phyloP scores from a whole-genome alignment of 768 basidiomycete species.

The Chlorophyllum brunneum region DNA sequence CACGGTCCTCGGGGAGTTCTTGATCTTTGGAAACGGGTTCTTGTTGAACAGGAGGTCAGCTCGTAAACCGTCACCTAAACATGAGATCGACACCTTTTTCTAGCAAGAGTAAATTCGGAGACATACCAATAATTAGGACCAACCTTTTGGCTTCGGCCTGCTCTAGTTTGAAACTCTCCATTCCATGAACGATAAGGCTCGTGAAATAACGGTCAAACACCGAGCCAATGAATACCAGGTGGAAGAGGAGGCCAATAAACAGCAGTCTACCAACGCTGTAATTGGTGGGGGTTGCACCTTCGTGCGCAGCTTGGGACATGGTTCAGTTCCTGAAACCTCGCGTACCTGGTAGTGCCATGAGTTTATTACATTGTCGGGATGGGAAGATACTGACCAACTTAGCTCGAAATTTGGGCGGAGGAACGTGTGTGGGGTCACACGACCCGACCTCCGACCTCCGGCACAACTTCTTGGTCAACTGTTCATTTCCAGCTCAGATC shows the following conservation, averaged over 20 bases:
- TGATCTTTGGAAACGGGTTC: constrained; percentile 54
- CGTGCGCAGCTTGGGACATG: too few relatives aligned
- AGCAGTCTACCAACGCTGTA: constrained; percentile 48
- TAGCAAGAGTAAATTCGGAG: constrained; percentile 16
- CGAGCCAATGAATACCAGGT: constrained; percentile 66
- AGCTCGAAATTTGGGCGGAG: too few relatives aligned
- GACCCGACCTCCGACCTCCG: too few relatives aligned
- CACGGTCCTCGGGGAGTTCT: constrained; percentile 51
- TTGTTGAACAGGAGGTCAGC: constrained; percentile 74
- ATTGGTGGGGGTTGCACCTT: too few relatives aligned
- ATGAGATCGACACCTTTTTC: too few relatives aligned
- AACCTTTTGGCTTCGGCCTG: constrained; percentile 61
- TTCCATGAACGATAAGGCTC: constrained; percentile 76
- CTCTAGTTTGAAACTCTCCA: constrained; percentile 49
- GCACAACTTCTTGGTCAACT: too few relatives aligned
- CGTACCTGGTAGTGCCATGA: too few relatives aligned
- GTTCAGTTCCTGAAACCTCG: too few relatives aligned
- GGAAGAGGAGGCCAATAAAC: constrained; percentile 68
- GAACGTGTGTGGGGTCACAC: too few relatives aligned
- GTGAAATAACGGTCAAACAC: constrained; percentile 89
- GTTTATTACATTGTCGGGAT: too few relatives aligned
- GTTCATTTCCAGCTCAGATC: too few relatives aligned
- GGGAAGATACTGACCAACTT: too few relatives aligned
- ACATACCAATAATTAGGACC: constrained; percentile 79
- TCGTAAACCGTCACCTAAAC: constrained; percentile 73